A percentile compares a stretch with the other conserved stretches of the same genome.
These are phyloP conservation scores for Metarhizium rileyi DNA, from an alignment of 2,329 filamentous ascomycete species.

Conservation along the genomic window DNA sequence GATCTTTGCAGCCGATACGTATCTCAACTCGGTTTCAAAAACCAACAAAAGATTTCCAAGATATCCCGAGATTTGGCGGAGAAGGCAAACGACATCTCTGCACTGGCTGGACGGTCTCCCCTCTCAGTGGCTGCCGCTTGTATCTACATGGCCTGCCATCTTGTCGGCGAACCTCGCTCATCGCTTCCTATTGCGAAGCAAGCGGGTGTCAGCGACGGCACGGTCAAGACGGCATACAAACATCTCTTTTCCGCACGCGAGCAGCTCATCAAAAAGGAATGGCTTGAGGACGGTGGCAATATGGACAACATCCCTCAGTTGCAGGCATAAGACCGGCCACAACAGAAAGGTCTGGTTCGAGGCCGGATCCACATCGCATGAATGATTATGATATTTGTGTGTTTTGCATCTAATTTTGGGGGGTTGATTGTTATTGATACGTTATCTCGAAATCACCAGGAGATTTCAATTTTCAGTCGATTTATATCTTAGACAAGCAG, in stretches of 20 bases:
- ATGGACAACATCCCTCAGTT: constrained; percentile 57
- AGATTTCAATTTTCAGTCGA: neutral
- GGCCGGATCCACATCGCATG: neutral
- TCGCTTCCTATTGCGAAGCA: constrained; percentile 82
- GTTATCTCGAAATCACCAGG: neutral
- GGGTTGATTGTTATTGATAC: neutral
- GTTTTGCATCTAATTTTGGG: neutral
- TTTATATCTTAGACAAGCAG: neutral
- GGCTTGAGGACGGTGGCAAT: constrained; percentile 63
- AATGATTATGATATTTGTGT: neutral
- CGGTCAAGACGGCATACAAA: constrained; percentile 92
- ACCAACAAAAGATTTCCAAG: constrained; percentile 64
- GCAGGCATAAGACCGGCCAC: constrained; percentile 18
- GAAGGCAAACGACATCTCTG: constrained; percentile 65
- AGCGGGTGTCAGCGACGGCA: constrained; percentile 89
- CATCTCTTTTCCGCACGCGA: constrained; percentile 69
- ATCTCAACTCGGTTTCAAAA: constrained; percentile 66
- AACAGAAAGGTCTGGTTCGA: neutral
- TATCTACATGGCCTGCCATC: constrained; percentile 89
- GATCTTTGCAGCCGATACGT: constrained; percentile 87
- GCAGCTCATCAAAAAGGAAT: constrained; percentile 63
- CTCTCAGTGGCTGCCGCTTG: constrained; percentile 89
- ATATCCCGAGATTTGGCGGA: constrained; percentile 71
- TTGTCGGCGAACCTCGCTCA: constrained; percentile 68
- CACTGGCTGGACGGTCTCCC: constrained; percentile 85